Conservation (phyloP, 2,329 filamentous ascomycete genomes). For the Sporothrix globosa region DNA sequence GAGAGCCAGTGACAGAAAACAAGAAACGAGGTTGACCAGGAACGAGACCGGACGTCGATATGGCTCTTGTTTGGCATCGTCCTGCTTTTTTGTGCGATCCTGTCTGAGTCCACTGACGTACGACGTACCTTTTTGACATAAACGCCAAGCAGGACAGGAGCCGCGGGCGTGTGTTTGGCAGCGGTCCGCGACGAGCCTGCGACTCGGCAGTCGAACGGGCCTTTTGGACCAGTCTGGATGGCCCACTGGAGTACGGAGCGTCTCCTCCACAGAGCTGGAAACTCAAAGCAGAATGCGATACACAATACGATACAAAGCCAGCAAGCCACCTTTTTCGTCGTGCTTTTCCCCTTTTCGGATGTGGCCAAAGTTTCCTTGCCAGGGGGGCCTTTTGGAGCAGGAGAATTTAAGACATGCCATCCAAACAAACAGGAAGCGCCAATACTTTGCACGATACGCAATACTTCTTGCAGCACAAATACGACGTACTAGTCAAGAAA, state of each 20-base stretch:
- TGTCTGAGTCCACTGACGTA: too few species aligned
- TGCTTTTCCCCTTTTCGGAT: neutral
- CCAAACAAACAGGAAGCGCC: neutral
- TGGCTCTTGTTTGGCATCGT: slow-evolving; percentile 8
- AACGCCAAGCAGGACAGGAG: slow-evolving; percentile 32
- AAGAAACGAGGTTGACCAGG: slow-evolving; percentile 12
- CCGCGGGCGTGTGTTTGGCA: slow-evolving; percentile 27
- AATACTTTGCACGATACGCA: neutral
- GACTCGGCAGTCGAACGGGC: slow-evolving; percentile 31
- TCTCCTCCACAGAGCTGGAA: neutral
- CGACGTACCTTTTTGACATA: neutral
- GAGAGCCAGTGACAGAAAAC: neutral
- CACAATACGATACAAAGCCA: slow-evolving; percentile 16
- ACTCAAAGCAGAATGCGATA: slow-evolving; percentile 5
- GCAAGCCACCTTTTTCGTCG: neutral
- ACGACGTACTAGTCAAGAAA: too few species aligned
- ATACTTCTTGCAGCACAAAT: neutral
- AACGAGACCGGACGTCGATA: neutral
- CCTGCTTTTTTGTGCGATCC: neutral
- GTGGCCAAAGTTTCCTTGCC: neutral
- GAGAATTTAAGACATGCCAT: neutral
- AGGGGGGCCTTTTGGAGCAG: neutral
- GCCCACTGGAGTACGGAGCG: neutral
- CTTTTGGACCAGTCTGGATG: slow-evolving; percentile 19
- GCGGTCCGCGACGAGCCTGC: slow-evolving; percentile 34